Evolutionary conservation across 495 filamentous ascomycete genomes (phyloP), one percentile per base, ranked within the genome.

Genomic region (Cercophora samala): DNA sequence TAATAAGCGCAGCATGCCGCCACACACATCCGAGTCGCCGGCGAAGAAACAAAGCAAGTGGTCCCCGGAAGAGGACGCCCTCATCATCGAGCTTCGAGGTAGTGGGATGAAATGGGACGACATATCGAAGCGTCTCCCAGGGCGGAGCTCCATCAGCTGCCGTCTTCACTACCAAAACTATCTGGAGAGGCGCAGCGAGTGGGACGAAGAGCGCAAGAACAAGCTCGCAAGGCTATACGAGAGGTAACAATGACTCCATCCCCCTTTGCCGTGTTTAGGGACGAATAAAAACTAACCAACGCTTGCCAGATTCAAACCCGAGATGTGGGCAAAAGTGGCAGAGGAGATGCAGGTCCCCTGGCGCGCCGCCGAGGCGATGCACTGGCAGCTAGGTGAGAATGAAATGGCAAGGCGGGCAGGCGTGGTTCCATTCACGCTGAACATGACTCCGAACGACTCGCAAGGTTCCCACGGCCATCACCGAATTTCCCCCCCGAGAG

Each of bases 91-190:
- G 72, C 84, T 99, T 65, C 87, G 95, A 25, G 91, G 91, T 37
- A 88, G 85, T 69, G 92, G 92, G 11, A 95, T 96, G 90, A 98
- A 97, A 72, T 99, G 95, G 95, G 95, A 97, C 69, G 96, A 99
- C 78, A 97, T 99, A 74, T 93, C 91, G 64, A 92, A 91, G 80
- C 86, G 87, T 19, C 82, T 98, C 23, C 93, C 93, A 1, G 95
- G 94, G 64, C 88, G 95, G 67, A 97, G 91, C 78, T 88, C 92
- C 54, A 97, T 97, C 71, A 93, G 91, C 66, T 99, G 95, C 77
- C 88, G 95, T 23, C 83, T 99, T 55, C 93, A 97, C 70, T 99
- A 97, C 78, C 95, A 99, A 69, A 99, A 99, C 74, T 99, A 98
- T 75, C 83, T 97, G 60, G 96, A 99, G 77, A 85, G 91, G 72